Percentiles rank a stretch among this genome's conserved stretches.
These are phyloP conservation scores for Dactylellina parvicollis DNA, from an alignment of 2,329 filamentous ascomycete genomes.

Conservation along the genomic window DNA sequence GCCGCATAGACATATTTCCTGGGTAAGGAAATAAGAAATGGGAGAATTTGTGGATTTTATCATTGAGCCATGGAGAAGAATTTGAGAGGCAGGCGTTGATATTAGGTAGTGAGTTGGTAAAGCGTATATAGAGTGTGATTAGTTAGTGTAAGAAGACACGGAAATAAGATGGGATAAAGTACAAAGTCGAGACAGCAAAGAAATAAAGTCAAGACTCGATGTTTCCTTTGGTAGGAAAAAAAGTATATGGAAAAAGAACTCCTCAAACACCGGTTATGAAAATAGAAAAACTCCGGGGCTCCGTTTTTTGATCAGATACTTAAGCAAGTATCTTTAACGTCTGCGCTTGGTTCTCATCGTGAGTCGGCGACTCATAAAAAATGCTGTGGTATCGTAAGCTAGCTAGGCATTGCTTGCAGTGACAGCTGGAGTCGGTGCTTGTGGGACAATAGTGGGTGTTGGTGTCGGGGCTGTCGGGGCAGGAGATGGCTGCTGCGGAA, in stretches of 20 bases:
- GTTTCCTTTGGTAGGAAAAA: neutral
- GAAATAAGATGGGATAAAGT: too few species aligned
- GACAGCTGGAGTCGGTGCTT: neutral
- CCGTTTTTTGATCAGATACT: neutral
- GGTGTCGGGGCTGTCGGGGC: neutral
- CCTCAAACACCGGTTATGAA: constrained; percentile 6
- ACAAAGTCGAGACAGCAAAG: too few species aligned
- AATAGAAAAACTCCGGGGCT: neutral
- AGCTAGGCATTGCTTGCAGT: constrained; percentile 3
- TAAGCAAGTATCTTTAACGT: too few species aligned
- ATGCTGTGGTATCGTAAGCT: neutral
- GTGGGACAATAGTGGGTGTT: neutral
- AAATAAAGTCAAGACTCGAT: too few species aligned
- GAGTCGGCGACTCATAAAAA: neutral
- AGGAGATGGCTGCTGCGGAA: constrained; percentile 2
- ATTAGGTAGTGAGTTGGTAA: too few species aligned
- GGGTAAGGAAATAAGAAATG: too few species aligned
- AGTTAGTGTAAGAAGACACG: too few species aligned
- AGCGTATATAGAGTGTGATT: too few species aligned
- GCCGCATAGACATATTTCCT: too few species aligned
- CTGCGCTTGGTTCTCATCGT: neutral
- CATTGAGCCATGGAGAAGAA: too few species aligned
- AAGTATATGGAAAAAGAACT: neutral
- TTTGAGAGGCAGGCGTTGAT: too few species aligned
- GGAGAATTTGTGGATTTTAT: too few species aligned